Percentiles rank a stretch among this genome's conserved stretches.
Evolutionary conservation across 2,329 filamentous ascomycete genomes (phyloP).

Genomic region (Tolypocladium amazonense): DNA sequence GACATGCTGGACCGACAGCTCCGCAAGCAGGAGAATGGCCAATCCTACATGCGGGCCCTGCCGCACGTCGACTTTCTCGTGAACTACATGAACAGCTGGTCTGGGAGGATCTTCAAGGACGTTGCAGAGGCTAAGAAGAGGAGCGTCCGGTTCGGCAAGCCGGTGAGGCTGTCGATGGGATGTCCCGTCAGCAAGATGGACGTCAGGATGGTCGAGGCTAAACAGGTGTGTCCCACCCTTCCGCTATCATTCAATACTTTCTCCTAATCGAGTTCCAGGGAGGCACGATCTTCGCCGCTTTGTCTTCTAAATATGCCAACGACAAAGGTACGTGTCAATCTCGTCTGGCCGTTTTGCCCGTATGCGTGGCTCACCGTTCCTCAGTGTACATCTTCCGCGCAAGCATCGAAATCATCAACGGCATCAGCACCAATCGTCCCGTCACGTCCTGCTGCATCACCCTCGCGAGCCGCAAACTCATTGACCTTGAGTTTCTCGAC

Average conservation of each 20-base stretch:
- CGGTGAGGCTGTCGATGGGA: conserved; percentile 33
- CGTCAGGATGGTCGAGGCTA: conserved; percentile 39
- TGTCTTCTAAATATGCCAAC: conserved; percentile 25
- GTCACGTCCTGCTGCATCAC: conserved; percentile 29
- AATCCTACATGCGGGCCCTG: conserved; percentile 38
- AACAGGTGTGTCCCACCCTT: conserved; percentile 17
- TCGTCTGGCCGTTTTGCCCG: background rate
- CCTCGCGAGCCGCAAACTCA: conserved; percentile 31
- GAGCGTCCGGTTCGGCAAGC: conserved; percentile 55
- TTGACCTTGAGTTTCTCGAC: conserved; percentile 60
- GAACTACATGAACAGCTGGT: conserved; percentile 44
- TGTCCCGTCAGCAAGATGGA: conserved; percentile 41
- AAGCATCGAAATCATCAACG: conserved; percentile 41
- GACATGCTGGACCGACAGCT: conserved; percentile 40
- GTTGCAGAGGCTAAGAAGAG: conserved; percentile 61
- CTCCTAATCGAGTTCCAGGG: conserved; percentile 14
- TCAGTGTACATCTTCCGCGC: conserved; percentile 49
- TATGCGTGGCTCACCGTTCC: background rate
- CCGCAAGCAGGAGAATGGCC: conserved; percentile 31
- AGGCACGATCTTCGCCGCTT: conserved; percentile 27
- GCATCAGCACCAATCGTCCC: conserved; percentile 39
- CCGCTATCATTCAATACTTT: no score
- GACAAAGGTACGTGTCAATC: conserved; percentile 22
- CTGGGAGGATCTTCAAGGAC: conserved; percentile 51
- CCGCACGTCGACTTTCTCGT: conserved; percentile 55